Conservation (phyloP, 2,329 filamentous ascomycete species). For the Xylariaceae sp. region DNA sequence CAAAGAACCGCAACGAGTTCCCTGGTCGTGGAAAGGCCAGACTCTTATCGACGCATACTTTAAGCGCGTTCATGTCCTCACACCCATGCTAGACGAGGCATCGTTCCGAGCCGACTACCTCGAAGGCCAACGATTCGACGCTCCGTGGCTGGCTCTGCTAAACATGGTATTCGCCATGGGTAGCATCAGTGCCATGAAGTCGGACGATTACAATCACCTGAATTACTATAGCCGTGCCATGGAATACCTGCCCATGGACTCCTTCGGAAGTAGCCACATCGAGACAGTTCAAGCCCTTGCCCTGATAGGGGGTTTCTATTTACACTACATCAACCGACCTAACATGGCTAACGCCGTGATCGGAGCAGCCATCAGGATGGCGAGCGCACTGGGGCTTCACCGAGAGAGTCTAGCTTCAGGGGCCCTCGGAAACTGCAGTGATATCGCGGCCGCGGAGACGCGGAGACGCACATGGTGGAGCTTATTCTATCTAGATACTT, state of each 20-base stretch:
- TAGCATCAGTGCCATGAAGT: slow-evolving; percentile 71
- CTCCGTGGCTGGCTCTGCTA: slow-evolving; percentile 73
- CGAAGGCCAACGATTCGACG: slow-evolving; percentile 67
- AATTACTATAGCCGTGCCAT: slow-evolving; percentile 74
- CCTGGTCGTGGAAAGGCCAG: slow-evolving; percentile 70
- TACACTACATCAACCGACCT: slow-evolving; percentile 78
- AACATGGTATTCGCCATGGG: slow-evolving; percentile 82
- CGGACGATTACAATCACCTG: slow-evolving; percentile 70
- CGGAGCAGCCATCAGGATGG: slow-evolving; percentile 75
- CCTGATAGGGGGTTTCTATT: slow-evolving; percentile 76
- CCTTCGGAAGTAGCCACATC: slow-evolving; percentile 73
- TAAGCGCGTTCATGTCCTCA: slow-evolving; percentile 73
- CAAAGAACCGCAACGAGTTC: slow-evolving; percentile 57
- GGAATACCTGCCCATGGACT: slow-evolving; percentile 70
- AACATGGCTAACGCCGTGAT: slow-evolving; percentile 78
- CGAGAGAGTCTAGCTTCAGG: slow-evolving; percentile 61
- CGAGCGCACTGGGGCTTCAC: slow-evolving; percentile 75
- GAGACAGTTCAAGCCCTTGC: slow-evolving; percentile 75
- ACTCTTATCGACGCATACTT: slow-evolving; percentile 79
- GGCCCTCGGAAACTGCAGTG: slow-evolving; percentile 46
- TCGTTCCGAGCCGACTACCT: slow-evolving; percentile 71
- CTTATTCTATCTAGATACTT: slow-evolving; percentile 75
- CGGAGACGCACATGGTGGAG: slow-evolving; percentile 77
- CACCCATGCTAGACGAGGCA: slow-evolving; percentile 76
- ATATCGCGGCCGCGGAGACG: slow-evolving; percentile 63